These are phyloP conservation scores for Alternaria arbusti DNA, from an alignment of 2,329 filamentous ascomycete genomes.

Conservation along the genomic window DNA sequence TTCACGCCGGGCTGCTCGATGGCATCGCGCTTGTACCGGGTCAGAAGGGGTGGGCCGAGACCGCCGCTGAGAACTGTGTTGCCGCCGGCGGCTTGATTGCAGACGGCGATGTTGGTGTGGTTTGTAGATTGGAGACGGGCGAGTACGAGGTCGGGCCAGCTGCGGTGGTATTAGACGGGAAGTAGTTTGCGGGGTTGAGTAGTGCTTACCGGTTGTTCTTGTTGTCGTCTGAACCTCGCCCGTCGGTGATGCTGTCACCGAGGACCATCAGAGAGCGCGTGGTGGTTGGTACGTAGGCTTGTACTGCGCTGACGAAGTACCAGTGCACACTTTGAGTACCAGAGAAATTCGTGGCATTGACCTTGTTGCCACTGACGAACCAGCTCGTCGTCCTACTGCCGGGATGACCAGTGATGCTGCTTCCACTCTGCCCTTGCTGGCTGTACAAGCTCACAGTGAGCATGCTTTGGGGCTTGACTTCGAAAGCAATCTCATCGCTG, in stretches of 20 bases:
- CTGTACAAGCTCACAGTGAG: conserved; percentile 65
- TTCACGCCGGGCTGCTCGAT: conserved; percentile 63
- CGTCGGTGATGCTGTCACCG: conserved; percentile 71
- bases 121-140: conserved; percentile 53
- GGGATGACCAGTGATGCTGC: conserved; percentile 67
- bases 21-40: conserved; percentile 68
- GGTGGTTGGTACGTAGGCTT: conserved; percentile 57
- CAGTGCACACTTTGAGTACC: conserved; percentile 12
- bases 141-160: conserved; percentile 46
- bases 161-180: conserved; percentile 33
- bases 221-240: conserved; percentile 55
- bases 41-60: conserved; percentile 66
- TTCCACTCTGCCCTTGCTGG: conserved; percentile 63
- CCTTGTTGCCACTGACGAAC: conserved; percentile 33
- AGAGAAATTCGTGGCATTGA: conserved; percentile 47
- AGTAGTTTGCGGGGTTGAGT: not conserved
- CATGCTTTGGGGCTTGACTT: conserved; percentile 58
- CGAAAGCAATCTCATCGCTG: conserved; percentile 65
- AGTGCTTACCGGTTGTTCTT: conserved; percentile 44
- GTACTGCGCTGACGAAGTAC: conserved; percentile 65
- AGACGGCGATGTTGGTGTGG: conserved; percentile 61
- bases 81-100: conserved; percentile 72
- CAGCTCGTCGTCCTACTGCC: conserved; percentile 69
- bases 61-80: conserved; percentile 69
- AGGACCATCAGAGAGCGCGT: conserved; percentile 61